Base-by-base conservation (phyloP, 352 stramenopile species). In the Pythium vanterpoolii region DNA sequence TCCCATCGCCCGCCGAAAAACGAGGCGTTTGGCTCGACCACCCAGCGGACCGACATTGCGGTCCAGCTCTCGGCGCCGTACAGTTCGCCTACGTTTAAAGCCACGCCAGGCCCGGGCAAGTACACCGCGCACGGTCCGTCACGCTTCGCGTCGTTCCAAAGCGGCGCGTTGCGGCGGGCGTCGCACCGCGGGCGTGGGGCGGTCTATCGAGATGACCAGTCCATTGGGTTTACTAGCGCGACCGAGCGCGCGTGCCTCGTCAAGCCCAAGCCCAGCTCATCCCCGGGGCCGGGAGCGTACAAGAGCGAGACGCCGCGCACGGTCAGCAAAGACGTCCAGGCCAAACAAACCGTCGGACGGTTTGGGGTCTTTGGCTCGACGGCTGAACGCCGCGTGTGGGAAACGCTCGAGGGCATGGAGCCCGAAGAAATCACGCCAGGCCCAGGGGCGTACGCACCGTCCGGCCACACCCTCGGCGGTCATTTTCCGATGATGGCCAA, bases 301-400 rank as follows among this genome's bases (percentile, higher is more conserved):
- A 76, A 72, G 40, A 83, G 64, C 42, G 80, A 88, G 63, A 90
- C 76, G 9, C 80, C 80, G 11, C 66, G 80, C 2, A 89, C 83
- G 1, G 55, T 90, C 1, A 72, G 78, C n/a, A 67, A 82, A 14
- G 28, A 68, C 6, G 74, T 89, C 21, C 72, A 71, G 62, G 58
- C 68, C 4, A 78, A 77, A 33, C 64, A 83, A 11, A 70, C 66
- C 8, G 72, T 90, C 18, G 83, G 83, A 2, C 77, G 83, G 40
- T 82, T 83, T 43, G 80, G 83, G 27, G 71, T 87, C 18, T 92
- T 92, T 59, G 83, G 83, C n/a, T 80, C 80, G 13, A 92, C 73
- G 3, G 83, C 83, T 1, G 79, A 89, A 59, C 74, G 83, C n/a
- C 75, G 82, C 36, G 66, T 92, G 5, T 92, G 80, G 83, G 77